phyloP scores from a whole-genome alignment of 345 rosid species.

The Camelina laxa region DNA sequence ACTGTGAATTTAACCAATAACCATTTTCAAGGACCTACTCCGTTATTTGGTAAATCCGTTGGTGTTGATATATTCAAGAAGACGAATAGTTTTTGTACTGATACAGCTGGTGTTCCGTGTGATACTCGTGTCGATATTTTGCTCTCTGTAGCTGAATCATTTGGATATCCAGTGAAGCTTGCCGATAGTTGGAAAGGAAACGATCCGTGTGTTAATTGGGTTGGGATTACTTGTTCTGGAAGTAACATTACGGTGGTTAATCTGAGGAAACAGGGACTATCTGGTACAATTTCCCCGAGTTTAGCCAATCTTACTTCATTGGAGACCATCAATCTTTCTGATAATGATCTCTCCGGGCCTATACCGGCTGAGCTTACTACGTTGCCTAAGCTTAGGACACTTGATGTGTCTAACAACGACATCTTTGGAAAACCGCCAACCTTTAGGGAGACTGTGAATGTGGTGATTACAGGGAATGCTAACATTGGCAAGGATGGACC shows the following conservation, averaged over 20 bases:
- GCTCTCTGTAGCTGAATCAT: constrained; percentile 41
- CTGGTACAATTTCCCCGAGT: constrained; percentile 65
- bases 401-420: constrained; percentile 70
- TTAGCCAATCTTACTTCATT: constrained; percentile 55
- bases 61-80: constrained; percentile 30
- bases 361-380: constrained; percentile 66
- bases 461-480: constrained; percentile 57
- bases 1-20: constrained; percentile 58
- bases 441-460: constrained; percentile 48
- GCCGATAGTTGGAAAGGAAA: constrained; percentile 53
- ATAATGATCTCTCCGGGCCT: constrained; percentile 57
- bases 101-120: constrained; percentile 46
- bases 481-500: constrained; percentile 50
- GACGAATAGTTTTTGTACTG: constrained; percentile 49
- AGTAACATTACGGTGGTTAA: constrained; percentile 53
- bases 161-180: constrained; percentile 47
- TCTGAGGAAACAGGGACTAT: constrained; percentile 55
- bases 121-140: constrained; percentile 47
- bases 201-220: constrained; percentile 70
- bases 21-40: constrained; percentile 50
- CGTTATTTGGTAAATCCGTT: constrained; percentile 35
- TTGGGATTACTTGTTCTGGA: constrained; percentile 62
- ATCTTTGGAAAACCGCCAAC: constrained; percentile 57
- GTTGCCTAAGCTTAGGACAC: constrained; percentile 53
- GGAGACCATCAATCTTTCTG: constrained; percentile 55